A percentile compares a stretch with the other conserved stretches of the same genome.
These are phyloP conservation scores for Fusarium equiseti DNA, from an alignment of 2,329 filamentous ascomycete genomes.

Conservation along the genomic window DNA sequence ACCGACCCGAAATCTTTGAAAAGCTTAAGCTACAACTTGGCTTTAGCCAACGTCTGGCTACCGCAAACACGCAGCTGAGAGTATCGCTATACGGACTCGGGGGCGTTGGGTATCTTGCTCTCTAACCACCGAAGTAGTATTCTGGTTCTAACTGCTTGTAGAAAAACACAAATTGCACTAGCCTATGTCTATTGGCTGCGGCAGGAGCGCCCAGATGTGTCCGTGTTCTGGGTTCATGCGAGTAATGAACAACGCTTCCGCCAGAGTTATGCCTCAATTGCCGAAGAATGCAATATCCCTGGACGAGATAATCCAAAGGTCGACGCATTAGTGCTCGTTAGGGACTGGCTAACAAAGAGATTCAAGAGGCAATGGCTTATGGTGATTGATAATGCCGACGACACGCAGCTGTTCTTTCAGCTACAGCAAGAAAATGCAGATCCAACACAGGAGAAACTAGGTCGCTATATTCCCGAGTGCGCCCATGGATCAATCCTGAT, in stretches of 20 bases:
- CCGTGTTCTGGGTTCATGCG: conserved; percentile 52
- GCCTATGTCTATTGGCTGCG: conserved; percentile 29
- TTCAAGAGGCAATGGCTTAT: conserved; percentile 12
- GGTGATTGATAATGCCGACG: conserved; percentile 35
- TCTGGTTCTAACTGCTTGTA: not conserved
- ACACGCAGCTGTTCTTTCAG: conserved; percentile 23
- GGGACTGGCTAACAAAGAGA: conserved; percentile 47
- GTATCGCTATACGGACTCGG: conserved; percentile 27
- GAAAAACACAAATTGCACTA: conserved; percentile 33
- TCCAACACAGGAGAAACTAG: not conserved
- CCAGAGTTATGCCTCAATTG: conserved; percentile 50
- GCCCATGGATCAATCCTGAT: conserved; percentile 49
- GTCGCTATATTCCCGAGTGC: conserved; percentile 47
- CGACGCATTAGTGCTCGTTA: conserved; percentile 48
- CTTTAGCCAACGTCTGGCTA: not conserved
- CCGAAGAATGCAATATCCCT: conserved; percentile 47
- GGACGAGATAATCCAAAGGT: conserved; percentile 42
- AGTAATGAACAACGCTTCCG: conserved; percentile 47
- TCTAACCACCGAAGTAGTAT: too few species aligned
- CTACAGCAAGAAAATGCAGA: not conserved
- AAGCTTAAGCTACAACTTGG: conserved; percentile 13
- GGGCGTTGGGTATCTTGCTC: conserved; percentile 20
- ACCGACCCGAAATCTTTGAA: not conserved
- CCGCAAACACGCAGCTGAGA: not conserved
- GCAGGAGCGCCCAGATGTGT: conserved; percentile 17